Evolutionary conservation across 495 filamentous ascomycete genomes (phyloP), one percentile per base, ranked within the genome.

Genomic region (Hypoxylon fragiforme): DNA sequence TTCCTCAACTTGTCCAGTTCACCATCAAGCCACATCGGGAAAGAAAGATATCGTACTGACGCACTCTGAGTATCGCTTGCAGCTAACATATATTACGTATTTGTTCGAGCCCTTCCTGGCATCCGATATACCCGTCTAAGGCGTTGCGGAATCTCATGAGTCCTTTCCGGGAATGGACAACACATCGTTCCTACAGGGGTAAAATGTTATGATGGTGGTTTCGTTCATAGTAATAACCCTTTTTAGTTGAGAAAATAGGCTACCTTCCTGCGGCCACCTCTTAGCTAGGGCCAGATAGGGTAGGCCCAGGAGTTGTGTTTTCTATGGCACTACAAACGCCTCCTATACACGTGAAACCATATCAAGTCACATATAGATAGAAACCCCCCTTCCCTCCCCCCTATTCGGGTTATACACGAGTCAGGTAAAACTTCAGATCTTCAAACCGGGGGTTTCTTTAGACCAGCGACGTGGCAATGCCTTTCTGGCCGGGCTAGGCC

Each of bases 11-110:
- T 44, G 52, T 56, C 62, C 58, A 59, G 58, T 57, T 52, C 55
- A 61, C 41, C 55, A 63, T 56, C 62, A 65, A 65, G 65, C 65
- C 65, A 68, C 65, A 61, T 68, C 60, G 65, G 63, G 57, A 63
- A 54, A 57, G 51, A 57, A 49, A 54, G 50, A 55, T 60, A 42
- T 50, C 55, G 36, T 57, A 48, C 50, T 59, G 54, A 66, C 56
- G 55, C 56, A 62, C 36, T 54, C 41, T 54, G 44, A 59, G 46
- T 41, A 54, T 38, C 53, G 57, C 54, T 58, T 58, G 62, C 58
- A 67, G 65, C 62, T 36, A 67, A 63, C 62, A 60, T 16, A 53
- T 40, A 59, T 26, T 50, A 46, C 35, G 35, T 19, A 51, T 57
- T n/a, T 48, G 52, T 46, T 63, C 44, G 35, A 58, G 59, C 16